Base-by-base conservation (phyloP, 345 rosid species). In the Anastatica hierochuntica region DNA sequence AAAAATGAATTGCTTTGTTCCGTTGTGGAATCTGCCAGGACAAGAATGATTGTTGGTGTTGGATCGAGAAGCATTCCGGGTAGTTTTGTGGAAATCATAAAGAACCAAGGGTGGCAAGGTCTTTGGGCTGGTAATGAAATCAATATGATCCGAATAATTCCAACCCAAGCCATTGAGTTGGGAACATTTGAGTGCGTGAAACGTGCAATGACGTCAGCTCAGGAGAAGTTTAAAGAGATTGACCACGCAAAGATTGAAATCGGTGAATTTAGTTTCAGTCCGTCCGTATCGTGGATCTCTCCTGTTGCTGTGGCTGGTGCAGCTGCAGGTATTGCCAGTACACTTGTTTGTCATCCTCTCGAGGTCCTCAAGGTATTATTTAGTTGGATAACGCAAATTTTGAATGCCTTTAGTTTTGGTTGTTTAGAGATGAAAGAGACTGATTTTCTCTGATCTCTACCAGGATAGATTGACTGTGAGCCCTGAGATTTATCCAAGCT, bases 71-170 rank as follows among this genome's bases (percentile, higher is more conserved):
- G 68, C 68, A 94, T 94, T 43, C 71, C 89, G 36, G 97, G 99
- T 62, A 94, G 94, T 70, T 94, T 94, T 67, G 0, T 81, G 13
- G 90, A 94, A 77, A 64, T 94, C 23, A 67, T 94, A 43, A 88
- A 94, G 70, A 79, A 81, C 66, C 95, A 83, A 75, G 99, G 99
- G 23, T 85, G 96, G 97, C 82, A 66, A 62, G 99, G 99, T 47
- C 83, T 94, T 40, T 88, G 97, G 99, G 94, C 99, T 56, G 98
- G 98, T 38, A 94, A 94, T 30, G 79, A 82, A 44, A 85, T 94
- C 70, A 94, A 85, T 58, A 85, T 82, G 88, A 72, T 94, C 34
- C 90, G 99, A 3, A 94, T 94, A 38, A 42, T 88, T 60, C 99
- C 99, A 14, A 94, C 99, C 1, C 99, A 88, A 70, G 97, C 99